These are phyloP conservation scores for Aspergillus conjunctus DNA, from an alignment of 495 filamentous ascomycete genomes.

Conservation along the genomic window DNA sequence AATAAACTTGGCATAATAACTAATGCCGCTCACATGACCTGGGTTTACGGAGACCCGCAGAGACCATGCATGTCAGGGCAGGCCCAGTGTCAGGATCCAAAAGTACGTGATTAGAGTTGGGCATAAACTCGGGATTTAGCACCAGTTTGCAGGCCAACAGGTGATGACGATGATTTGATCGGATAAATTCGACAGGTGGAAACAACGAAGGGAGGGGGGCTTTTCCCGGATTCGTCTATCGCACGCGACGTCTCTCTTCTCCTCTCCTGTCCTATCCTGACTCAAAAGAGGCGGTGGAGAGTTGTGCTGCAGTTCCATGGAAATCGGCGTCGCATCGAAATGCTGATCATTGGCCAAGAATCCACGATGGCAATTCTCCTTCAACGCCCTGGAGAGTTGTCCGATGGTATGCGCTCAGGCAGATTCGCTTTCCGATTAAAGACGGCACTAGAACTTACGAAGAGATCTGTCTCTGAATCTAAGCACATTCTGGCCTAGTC, in stretches of 20 bases:
- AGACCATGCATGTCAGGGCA: slow-evolving; percentile 5
- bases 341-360: slow-evolving; percentile 13
- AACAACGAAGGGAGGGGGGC: not conserved
- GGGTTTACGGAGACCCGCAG: not conserved
- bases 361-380: not conserved
- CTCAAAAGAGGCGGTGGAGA: slow-evolving; percentile 6
- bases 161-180: not conserved
- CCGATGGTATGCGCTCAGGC: not conserved
- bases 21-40: slow-evolving; percentile 5
- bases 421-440: slow-evolving; percentile 1
- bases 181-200: slow-evolving; percentile 2
- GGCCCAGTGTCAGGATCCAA: not conserved
- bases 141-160: not conserved
- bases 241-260: not conserved
- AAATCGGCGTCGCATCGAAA: not conserved
- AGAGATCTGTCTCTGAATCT: slow-evolving; percentile 4
- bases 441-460: not conserved
- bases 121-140: not conserved
- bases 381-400: not conserved
- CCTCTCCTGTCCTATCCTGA: not conserved
- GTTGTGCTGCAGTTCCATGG: not conserved
- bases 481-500: not conserved
- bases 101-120: slow-evolving; percentile 1
- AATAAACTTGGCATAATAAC: slow-evolving; percentile 2
- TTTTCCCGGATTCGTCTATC: not conserved